Percentiles rank a stretch among this genome's conserved stretches.
These are phyloP conservation scores for Lactarius sp. DNA, from an alignment of 768 basidiomycete genomes.

Conservation along the genomic window DNA sequence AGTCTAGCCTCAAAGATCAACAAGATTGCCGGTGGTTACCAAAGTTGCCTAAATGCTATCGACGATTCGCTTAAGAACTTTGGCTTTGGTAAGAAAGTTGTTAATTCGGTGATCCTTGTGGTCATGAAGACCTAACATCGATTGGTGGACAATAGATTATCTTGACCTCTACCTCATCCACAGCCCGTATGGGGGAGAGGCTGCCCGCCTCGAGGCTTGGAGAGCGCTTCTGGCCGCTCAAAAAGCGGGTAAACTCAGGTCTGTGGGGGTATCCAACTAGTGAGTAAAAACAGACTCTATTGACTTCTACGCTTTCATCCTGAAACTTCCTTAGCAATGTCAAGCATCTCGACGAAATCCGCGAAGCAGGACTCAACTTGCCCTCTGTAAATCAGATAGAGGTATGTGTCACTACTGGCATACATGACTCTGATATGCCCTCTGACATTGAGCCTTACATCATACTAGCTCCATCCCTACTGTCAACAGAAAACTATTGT, in stretches of 20 bases:
- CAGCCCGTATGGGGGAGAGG: conserved; percentile 58
- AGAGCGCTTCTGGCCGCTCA: conserved; percentile 62
- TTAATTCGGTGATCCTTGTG: background rate
- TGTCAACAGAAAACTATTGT: conserved; percentile 44
- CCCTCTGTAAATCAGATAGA: conserved; percentile 83
- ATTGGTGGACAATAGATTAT: conserved; percentile 41
- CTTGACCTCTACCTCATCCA: conserved; percentile 79
- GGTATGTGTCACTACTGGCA: conserved; percentile 34
- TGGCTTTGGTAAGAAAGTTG: background rate
- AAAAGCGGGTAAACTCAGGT: conserved; percentile 57
- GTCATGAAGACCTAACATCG: background rate
- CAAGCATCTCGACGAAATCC: conserved; percentile 73
- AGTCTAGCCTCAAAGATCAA: conserved; percentile 23
- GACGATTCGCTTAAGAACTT: conserved; percentile 11
- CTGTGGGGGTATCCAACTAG: conserved; percentile 85
- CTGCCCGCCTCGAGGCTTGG: conserved; percentile 65
- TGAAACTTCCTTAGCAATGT: conserved; percentile 44
- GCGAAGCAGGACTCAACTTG: conserved; percentile 50
- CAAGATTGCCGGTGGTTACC: conserved; percentile 18
- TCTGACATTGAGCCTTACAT: background rate
- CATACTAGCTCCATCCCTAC: conserved; percentile 67
- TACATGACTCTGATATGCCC: background rate
- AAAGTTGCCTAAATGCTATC: conserved; percentile 10
- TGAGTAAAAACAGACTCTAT: conserved; percentile 34
- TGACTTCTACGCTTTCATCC: background rate